Evolutionary conservation across 2,329 filamentous ascomycete species (phyloP).

Genomic region (Diaporthe velutina): DNA sequence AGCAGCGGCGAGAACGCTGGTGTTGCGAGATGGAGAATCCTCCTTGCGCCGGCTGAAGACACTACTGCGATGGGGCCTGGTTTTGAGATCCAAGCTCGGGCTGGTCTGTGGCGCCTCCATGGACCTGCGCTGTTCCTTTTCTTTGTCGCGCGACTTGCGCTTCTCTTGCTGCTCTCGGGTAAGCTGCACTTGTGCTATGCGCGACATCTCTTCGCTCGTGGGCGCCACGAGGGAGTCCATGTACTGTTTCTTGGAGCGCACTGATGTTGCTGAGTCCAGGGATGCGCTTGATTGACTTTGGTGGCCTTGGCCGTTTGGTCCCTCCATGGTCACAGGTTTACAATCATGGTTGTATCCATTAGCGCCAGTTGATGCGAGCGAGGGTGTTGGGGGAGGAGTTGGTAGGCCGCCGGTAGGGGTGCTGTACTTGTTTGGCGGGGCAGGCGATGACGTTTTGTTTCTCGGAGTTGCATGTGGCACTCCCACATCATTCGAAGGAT

Average conservation of each 20-base stretch:
- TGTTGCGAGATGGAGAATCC: conserved; percentile 27
- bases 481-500: neutral
- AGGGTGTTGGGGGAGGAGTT: conserved; percentile 35
- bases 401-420: conserved; percentile 6
- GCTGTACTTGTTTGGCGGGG: conserved; percentile 22
- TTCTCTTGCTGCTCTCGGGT: conserved; percentile 59
- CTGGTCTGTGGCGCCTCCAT: conserved; percentile 26
- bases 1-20: conserved; percentile 26
- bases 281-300: conserved; percentile 40
- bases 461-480: conserved; percentile 14
- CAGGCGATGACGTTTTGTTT: conserved; percentile 35
- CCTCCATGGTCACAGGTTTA: conserved; percentile 7
- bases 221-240: conserved; percentile 64
- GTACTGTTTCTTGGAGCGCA: conserved; percentile 56
- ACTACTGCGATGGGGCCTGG: conserved; percentile 42
- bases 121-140: conserved; percentile 51
- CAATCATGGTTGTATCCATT: conserved; percentile 6
- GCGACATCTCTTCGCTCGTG: conserved; percentile 59
- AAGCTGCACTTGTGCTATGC: conserved; percentile 63
- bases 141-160: conserved; percentile 54
- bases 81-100: neutral
- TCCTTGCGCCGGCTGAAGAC: conserved; percentile 40
- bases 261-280: conserved; percentile 43
- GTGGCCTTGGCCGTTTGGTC: conserved; percentile 4
- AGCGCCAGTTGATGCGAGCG: neutral